Evolutionary conservation across 2,329 filamentous ascomycete genomes (phyloP), one percentile per base, ranked within the genome.

Genomic region (Penicillium sp.): DNA sequence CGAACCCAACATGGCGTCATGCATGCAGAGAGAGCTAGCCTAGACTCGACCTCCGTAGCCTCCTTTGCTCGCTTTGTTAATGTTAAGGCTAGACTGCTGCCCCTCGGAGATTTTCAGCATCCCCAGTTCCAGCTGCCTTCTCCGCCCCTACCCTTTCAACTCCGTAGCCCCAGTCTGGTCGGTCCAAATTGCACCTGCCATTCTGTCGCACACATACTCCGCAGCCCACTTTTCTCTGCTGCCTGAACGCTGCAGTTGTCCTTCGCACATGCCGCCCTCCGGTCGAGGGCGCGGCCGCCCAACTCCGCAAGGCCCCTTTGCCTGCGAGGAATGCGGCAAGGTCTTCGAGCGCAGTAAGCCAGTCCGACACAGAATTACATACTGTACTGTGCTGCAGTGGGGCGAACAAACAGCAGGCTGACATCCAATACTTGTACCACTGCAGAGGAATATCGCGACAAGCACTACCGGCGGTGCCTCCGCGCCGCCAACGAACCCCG

Each of bases 381-480:
- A 21, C 21, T 21, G 21, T 21, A 21, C 21, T 21, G 21, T 21
- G 21, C 21, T 21, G 21, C 21, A 21, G 21, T 21, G 21, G 21
- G 21, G 21, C 21, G 2, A 21, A 21, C 21, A 21, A 21, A 21
- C 21, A 21, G 21, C 21, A 21, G 21, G 21, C 21, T 21, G 21
- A 21, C 21, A 21, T 53, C 17, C 50, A 17, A 19, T 6, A 19
- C 19, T 19, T 41, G 21, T 53, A 53, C 35, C 21, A 41, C 50
- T 48, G 53, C 44, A 56, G 53, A 56, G 26, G 53, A 56, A 44
- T 56, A 56, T 23, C 41, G 53, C n/a, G 53, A 56, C 46, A 56
- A 56, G 31, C 53, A 56, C 47, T 41, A 48, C 44, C 53, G 53
- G 53, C 41, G 53, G 44, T 56, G 53, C 26, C 13, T 56, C 23